Conservation (phyloP, 1,139 yeast species). For the Zygosaccharomyces sapae region DNA sequence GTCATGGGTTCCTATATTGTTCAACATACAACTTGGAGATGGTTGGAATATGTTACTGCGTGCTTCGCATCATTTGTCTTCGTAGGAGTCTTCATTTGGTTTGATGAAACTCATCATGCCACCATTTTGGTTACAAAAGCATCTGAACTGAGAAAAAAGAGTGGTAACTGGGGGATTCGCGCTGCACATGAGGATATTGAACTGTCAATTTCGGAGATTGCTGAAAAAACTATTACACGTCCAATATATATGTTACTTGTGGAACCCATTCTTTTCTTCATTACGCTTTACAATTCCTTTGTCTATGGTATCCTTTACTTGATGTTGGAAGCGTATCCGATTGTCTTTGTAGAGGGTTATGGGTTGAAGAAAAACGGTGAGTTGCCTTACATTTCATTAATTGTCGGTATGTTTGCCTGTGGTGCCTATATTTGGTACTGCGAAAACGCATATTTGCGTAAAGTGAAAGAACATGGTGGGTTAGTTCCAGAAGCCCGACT, state of each 20-base stretch:
- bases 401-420: conserved; percentile 58
- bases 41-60: conserved; percentile 66
- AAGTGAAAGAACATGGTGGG: conserved; percentile 48
- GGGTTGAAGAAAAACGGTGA: conserved; percentile 45
- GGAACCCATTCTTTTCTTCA: conserved; percentile 68
- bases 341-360: conserved; percentile 62
- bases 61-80: conserved; percentile 51
- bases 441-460: conserved; percentile 39
- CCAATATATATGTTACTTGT: conserved; percentile 63
- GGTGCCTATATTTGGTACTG: conserved; percentile 44
- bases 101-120: conserved; percentile 63
- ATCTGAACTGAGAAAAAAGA: conserved; percentile 50
- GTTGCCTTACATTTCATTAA: conserved; percentile 56
- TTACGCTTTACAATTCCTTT: conserved; percentile 75
- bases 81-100: conserved; percentile 42
- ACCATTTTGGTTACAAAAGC: conserved; percentile 60
- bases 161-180: conserved; percentile 72
- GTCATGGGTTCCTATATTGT: conserved; percentile 63
- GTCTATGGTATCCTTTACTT: conserved; percentile 79
- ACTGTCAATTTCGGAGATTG: conserved; percentile 58
- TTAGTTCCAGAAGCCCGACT: conserved; percentile 76
- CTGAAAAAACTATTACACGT: conserved; percentile 63
- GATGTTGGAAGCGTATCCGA: conserved; percentile 74
- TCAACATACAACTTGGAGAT: conserved; percentile 65
- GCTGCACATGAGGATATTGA: conserved; percentile 78